Conservation (phyloP, 176 grass and related monocot species). For the Hsuehochloa calcarea region DNA sequence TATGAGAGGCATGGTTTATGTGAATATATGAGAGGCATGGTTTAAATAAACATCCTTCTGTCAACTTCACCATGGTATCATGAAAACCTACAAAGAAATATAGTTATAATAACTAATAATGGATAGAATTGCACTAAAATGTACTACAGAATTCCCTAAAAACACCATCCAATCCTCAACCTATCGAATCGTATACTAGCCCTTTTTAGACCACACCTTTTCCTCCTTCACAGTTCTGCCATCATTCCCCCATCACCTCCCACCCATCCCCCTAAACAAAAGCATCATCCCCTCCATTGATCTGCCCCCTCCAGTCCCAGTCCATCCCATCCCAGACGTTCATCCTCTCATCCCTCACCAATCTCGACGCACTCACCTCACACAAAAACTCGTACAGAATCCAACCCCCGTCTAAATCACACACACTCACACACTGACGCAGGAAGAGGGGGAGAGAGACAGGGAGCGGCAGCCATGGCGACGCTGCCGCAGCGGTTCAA, state of each 20-base stretch:
- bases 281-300: background rate
- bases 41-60: too few relatives aligned
- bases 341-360: background rate
- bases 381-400: conserved; percentile 4
- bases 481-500: conserved; percentile 72
- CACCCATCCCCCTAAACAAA: background rate
- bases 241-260: conserved; percentile 2
- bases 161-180: conserved; percentile 28
- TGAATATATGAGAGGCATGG: too few relatives aligned
- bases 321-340: background rate
- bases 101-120: background rate
- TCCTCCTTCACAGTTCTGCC: conserved; percentile 6
- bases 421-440: background rate
- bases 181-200: conserved; percentile 21
- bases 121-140: background rate
- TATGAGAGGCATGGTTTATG: too few relatives aligned
- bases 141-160: background rate
- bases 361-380: background rate
- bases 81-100: too few relatives aligned
- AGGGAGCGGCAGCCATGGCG: conserved; percentile 41
- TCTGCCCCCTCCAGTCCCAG: background rate
- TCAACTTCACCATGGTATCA: too few relatives aligned
- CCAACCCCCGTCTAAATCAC: conserved; percentile 21
- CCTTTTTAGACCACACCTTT: conserved; percentile 28
- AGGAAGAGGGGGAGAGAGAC: background rate